Percentiles rank a stretch among this genome's conserved stretches.
These are phyloP conservation scores for Picocystis sp. DNA, from an alignment of 163 green algal genomes.

Conservation along the genomic window DNA sequence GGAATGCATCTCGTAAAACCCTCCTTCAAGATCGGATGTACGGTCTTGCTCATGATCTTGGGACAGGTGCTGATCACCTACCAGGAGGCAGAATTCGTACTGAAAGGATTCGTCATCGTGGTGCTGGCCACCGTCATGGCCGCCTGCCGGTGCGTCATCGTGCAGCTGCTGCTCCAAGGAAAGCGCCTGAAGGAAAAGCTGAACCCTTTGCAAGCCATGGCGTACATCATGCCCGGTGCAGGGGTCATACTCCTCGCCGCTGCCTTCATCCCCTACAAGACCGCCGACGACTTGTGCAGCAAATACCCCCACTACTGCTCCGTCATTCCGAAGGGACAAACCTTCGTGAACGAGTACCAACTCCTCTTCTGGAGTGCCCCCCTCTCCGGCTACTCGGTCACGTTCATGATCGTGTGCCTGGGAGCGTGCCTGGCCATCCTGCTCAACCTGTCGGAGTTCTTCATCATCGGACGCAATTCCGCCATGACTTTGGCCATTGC, in stretches of 20 bases:
- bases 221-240: constrained; percentile 7
- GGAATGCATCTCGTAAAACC: constrained; percentile 1
- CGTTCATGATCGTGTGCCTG: too few species aligned
- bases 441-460: too few species aligned
- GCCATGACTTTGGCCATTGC: too few species aligned
- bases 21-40: not conserved
- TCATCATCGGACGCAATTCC: too few species aligned
- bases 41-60: constrained; percentile 4
- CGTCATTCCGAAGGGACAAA: too few species aligned
- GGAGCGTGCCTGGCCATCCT: too few species aligned
- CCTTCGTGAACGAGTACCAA: too few species aligned
- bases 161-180: constrained; percentile 8
- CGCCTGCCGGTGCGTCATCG: not conserved
- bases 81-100: not conserved
- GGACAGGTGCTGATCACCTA: too few species aligned
- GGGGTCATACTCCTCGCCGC: constrained; percentile 1
- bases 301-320: too few species aligned
- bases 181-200: constrained; percentile 4
- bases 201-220: constrained; percentile 1
- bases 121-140: constrained; percentile 7
- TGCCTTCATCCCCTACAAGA: constrained; percentile 8
- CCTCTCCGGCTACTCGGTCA: too few species aligned
- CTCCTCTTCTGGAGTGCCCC: too few species aligned
- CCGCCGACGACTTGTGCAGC: too few species aligned
- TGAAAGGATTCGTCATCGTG: constrained; percentile 8